Evolutionary conservation across 768 basidiomycete genomes (phyloP).

Genomic region (Paxillus rubicundulus): DNA sequence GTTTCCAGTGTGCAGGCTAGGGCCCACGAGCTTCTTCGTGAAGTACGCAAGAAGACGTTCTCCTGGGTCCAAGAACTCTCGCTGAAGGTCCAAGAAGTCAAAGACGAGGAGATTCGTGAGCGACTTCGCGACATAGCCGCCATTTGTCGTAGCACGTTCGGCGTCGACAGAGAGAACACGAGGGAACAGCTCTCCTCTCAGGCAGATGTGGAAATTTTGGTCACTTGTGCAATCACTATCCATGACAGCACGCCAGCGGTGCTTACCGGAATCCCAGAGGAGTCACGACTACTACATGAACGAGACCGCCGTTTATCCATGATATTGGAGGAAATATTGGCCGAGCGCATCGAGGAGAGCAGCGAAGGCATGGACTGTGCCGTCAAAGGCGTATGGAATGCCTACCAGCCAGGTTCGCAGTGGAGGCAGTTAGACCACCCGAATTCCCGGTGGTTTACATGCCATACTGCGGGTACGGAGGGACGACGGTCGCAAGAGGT

Average conservation of each 20-base stretch:
- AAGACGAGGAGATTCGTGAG: conserved; percentile 1
- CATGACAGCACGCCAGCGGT: conserved; percentile 30
- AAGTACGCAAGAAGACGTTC: conserved; percentile 30
- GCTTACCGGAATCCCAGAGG: not conserved
- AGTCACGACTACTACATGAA: conserved; percentile 24
- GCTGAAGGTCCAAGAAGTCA: conserved; percentile 8
- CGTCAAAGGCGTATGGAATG: conserved; percentile 29
- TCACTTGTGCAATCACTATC: conserved; percentile 34
- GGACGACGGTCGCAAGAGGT: conserved; percentile 27
- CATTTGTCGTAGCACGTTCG: conserved; percentile 31
- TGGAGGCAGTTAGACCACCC: conserved; percentile 24
- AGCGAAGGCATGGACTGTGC: conserved; percentile 30
- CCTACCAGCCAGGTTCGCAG: conserved; percentile 21
- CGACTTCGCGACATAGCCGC: conserved; percentile 19
- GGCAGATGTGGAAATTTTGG: conserved; percentile 26
- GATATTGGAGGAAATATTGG: conserved; percentile 22
- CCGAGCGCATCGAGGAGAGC: conserved; percentile 8
- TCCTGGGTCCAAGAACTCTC: conserved; percentile 38
- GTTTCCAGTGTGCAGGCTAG: conserved; percentile 2
- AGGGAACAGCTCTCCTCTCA: conserved; percentile 17
- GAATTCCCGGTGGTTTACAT: conserved; percentile 30
- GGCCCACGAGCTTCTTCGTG: conserved; percentile 25
- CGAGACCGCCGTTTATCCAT: conserved; percentile 34
- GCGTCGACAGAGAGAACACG: conserved; percentile 7
- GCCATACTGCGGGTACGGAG: conserved; percentile 13